Conservation (phyloP, 768 basidiomycete species). For the Rubroboletus satanas region DNA sequence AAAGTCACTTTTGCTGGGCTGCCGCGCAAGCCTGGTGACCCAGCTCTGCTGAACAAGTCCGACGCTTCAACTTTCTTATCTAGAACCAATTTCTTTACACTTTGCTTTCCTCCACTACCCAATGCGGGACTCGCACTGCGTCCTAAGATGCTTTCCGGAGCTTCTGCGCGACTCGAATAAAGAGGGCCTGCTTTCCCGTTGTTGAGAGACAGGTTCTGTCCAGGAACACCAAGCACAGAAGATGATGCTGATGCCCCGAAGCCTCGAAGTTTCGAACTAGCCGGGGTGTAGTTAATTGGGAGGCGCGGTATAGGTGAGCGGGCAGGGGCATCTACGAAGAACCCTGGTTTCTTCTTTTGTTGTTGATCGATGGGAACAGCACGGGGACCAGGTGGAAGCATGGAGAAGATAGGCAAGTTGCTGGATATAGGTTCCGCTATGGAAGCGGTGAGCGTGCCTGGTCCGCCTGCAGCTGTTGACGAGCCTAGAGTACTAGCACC, state of each 20-base stretch:
- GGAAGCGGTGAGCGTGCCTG: slow-evolving; percentile 72
- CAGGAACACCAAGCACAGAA: slow-evolving; percentile 31
- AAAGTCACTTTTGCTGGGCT: slow-evolving; percentile 55
- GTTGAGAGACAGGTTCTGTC: slow-evolving; percentile 43
- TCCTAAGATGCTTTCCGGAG: slow-evolving; percentile 60
- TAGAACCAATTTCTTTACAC: slow-evolving; percentile 89
- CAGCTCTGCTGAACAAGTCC: slow-evolving; percentile 58
- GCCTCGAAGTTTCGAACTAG: slow-evolving; percentile 64
- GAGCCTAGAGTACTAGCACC: slow-evolving; percentile 36
- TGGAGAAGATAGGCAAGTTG: slow-evolving; percentile 67
- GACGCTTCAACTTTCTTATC: slow-evolving; percentile 79
- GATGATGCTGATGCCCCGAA: slow-evolving; percentile 47
- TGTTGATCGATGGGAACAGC: slow-evolving; percentile 55
- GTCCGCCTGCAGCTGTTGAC: slow-evolving; percentile 42
- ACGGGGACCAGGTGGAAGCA: slow-evolving; percentile 71
- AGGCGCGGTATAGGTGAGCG: slow-evolving; percentile 68
- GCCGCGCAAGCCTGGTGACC: slow-evolving; percentile 32
- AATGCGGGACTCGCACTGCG: slow-evolving; percentile 57
- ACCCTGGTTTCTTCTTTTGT: slow-evolving; percentile 71
- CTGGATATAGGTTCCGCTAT: slow-evolving; percentile 81
- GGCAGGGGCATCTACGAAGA: slow-evolving; percentile 73
- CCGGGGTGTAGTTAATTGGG: slow-evolving; percentile 60
- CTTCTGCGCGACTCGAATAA: slow-evolving; percentile 47
- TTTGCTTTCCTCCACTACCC: slow-evolving; percentile 68
- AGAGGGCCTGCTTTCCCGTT: slow-evolving; percentile 56